A percentile compares a stretch with the other conserved stretches of the same genome.
These are phyloP conservation scores for Sugiyamaella smithiae DNA, from an alignment of 805 yeast species.

Conservation along the genomic window DNA sequence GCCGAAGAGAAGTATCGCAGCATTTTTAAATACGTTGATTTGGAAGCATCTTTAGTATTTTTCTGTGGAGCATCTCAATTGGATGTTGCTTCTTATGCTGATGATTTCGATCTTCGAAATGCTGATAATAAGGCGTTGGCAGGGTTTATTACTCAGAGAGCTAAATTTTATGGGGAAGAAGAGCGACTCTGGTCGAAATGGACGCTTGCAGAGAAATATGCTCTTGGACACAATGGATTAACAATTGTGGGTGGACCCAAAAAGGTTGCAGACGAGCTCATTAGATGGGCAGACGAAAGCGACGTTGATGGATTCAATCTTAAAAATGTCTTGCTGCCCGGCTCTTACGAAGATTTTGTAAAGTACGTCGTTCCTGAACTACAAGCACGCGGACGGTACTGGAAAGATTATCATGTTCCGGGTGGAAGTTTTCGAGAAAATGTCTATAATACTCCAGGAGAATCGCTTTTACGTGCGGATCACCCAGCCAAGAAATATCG, in stretches of 20 bases:
- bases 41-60: slow-evolving; percentile 43
- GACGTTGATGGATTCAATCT: slow-evolving; percentile 46
- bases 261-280: slow-evolving; percentile 42
- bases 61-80: slow-evolving; percentile 44
- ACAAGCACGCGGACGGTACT: slow-evolving; percentile 36
- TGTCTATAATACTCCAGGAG: slow-evolving; percentile 24
- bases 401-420: slow-evolving; percentile 38
- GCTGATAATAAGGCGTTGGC: slow-evolving; percentile 37
- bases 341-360: slow-evolving; percentile 39
- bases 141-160: slow-evolving; percentile 37
- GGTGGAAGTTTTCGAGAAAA: slow-evolving; percentile 39
- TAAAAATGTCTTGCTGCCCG: slow-evolving; percentile 39
- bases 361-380: slow-evolving; percentile 40
- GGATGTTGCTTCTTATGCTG: slow-evolving; percentile 38
- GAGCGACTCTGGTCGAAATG: slow-evolving; percentile 27
- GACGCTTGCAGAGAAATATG: slow-evolving; percentile 35
- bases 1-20: slow-evolving; percentile 40
- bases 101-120: slow-evolving; percentile 35
- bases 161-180: slow-evolving; percentile 33
- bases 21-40: slow-evolving; percentile 36
- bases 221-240: slow-evolving; percentile 33
- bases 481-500: slow-evolving; percentile 20
- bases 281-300: slow-evolving; percentile 39
- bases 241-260: slow-evolving; percentile 38
- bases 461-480: slow-evolving; percentile 6